Percentiles rank a stretch among this genome's conserved stretches.
These are phyloP conservation scores for Microbotryomycetes sp. DNA, from an alignment of 1,284 basidiomycete species.

Conservation along the genomic window DNA sequence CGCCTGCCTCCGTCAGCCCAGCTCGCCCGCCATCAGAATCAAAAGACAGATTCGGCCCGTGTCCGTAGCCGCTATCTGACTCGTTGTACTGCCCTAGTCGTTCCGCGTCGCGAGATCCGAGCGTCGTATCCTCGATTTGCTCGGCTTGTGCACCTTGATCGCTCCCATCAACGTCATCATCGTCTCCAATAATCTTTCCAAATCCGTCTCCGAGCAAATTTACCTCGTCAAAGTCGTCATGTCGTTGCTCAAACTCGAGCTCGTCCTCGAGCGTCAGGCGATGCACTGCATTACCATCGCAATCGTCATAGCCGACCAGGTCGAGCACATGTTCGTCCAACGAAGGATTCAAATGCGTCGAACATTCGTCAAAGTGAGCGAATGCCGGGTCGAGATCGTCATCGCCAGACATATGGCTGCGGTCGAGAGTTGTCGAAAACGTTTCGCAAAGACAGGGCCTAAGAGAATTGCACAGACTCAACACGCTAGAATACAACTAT, in stretches of 20 bases:
- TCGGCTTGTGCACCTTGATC: neutral
- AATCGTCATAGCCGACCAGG: neutral
- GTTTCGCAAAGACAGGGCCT: too few relatives aligned
- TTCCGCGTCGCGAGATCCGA: too few relatives aligned
- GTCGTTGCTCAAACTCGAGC: neutral
- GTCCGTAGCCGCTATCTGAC: too few relatives aligned
- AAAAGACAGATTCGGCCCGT: too few relatives aligned
- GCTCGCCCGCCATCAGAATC: too few relatives aligned
- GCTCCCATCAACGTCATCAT: neutral
- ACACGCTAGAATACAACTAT: too few relatives aligned
- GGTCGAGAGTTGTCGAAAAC: neutral
- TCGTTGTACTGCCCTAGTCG: too few relatives aligned
- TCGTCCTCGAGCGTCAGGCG: neutral
- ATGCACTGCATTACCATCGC: neutral
- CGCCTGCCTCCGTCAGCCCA: too few relatives aligned
- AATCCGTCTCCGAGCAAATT: neutral
- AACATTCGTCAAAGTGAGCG: neutral
- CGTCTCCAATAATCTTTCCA: neutral
- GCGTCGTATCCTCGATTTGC: too few relatives aligned
- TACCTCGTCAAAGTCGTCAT: neutral
- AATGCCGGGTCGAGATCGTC: neutral
- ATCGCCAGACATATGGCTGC: neutral
- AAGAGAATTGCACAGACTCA: too few relatives aligned
- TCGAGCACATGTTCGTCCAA: too few relatives aligned
- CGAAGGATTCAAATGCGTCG: too few relatives aligned